These are phyloP conservation scores for Hypomyces perniciosus DNA, from an alignment of 2,329 filamentous ascomycete species.

Conservation along the genomic window DNA sequence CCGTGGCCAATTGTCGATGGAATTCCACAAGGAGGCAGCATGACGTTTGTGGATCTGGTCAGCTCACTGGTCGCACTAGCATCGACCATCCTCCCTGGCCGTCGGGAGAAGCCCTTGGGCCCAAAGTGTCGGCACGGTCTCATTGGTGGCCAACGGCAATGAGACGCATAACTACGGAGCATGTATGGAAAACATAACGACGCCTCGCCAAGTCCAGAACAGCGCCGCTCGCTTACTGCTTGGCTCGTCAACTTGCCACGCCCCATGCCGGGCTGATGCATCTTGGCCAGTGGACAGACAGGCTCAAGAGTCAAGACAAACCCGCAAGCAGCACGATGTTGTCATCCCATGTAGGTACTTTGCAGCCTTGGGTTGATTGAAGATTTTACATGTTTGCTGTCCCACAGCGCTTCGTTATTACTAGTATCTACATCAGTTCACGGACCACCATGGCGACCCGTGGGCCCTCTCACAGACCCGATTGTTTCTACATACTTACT, in stretches of 20 bases:
- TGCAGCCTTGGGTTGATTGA: too few species aligned
- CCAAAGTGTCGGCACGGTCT: slow-evolving; percentile 5
- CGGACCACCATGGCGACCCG: background rate
- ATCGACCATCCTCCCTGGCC: slow-evolving; percentile 1
- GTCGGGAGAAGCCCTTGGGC: slow-evolving; percentile 6
- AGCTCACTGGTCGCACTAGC: slow-evolving; percentile 8
- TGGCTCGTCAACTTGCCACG: too few species aligned
- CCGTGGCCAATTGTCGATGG: slow-evolving; percentile 8
- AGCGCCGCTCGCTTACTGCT: too few species aligned
- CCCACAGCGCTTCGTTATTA: too few species aligned
- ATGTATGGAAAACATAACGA: background rate
- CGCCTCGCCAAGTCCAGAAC: too few species aligned
- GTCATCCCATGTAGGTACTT: background rate
- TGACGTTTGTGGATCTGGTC: slow-evolving; percentile 7
- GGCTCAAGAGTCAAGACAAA: too few species aligned
- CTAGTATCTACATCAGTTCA: too few species aligned
- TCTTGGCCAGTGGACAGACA: too few species aligned
- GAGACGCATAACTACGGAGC: background rate
- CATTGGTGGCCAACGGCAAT: slow-evolving; percentile 9
- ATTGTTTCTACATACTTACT: background rate
- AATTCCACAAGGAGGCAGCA: background rate
- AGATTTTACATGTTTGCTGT: too few species aligned
- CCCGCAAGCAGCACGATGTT: slow-evolving; percentile 2
- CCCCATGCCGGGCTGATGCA: too few species aligned
- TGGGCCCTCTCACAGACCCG: too few species aligned